Conservation (phyloP, 192 early-diverging fungal species). For the Backusella tarrabulga region DNA sequence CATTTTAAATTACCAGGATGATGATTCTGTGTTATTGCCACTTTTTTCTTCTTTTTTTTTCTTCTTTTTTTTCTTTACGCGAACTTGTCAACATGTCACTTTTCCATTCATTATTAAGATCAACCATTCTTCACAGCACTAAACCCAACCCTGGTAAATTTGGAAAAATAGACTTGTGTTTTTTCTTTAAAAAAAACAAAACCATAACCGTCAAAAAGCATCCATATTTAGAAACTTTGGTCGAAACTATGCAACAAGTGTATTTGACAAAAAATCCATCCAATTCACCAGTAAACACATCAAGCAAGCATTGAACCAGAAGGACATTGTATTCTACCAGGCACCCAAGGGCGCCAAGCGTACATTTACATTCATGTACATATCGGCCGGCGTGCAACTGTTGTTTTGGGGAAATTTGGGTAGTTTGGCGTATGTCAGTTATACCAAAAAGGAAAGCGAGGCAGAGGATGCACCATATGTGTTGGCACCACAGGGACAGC, state of each 20-base stretch:
- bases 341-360: slow-evolving; percentile 16
- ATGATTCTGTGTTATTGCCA: background rate
- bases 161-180: background rate
- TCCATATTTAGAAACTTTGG: background rate
- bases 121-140: background rate
- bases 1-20: background rate
- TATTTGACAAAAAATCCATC: slow-evolving; percentile 12
- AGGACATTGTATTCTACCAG: slow-evolving; percentile 33
- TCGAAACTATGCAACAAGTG: background rate
- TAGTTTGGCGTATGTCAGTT: slow-evolving; percentile 34
- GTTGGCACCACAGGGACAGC: slow-evolving; percentile 30
- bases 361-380: slow-evolving; percentile 37
- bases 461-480: slow-evolving; percentile 25
- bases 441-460: slow-evolving; percentile 27
- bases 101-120: background rate
- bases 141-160: background rate
- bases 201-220: background rate
- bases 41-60: background rate
- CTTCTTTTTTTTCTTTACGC: background rate
- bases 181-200: background rate
- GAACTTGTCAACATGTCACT: background rate
- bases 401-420: slow-evolving; percentile 43
- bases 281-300: slow-evolving; percentile 23
- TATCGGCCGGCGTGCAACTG: slow-evolving; percentile 36
- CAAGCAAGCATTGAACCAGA: slow-evolving; percentile 17